These are phyloP conservation scores for Balansia obtecta DNA, from an alignment of 2,329 filamentous ascomycete species.

Conservation along the genomic window DNA sequence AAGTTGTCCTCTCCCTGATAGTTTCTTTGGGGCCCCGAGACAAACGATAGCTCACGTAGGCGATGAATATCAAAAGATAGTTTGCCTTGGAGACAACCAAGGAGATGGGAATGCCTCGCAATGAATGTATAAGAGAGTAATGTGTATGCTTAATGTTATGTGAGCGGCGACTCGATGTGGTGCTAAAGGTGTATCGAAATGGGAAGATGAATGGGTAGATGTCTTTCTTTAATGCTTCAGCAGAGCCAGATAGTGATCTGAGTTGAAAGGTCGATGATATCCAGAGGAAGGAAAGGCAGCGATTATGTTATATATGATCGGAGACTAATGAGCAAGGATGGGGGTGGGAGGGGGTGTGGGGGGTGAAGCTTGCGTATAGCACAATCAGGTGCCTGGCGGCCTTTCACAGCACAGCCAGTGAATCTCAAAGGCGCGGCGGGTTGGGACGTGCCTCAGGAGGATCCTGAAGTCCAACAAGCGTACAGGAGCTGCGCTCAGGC, in stretches of 20 bases:
- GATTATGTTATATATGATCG: slow-evolving; percentile 10
- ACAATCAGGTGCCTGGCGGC: neutral
- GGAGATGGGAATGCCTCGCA: too few relatives aligned
- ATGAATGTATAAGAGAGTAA: neutral
- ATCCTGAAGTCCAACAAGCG: slow-evolving; percentile 6
- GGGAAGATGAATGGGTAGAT: neutral
- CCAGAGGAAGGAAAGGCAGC: slow-evolving; percentile 3
- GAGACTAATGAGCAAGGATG: too few relatives aligned
- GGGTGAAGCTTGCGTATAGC: slow-evolving; percentile 1
- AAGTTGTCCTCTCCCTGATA: too few relatives aligned
- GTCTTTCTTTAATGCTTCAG: slow-evolving; percentile 1
- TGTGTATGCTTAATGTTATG: neutral
- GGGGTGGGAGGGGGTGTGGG: too few relatives aligned
- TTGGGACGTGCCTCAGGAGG: slow-evolving; percentile 6
- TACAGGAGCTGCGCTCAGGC: slow-evolving; percentile 10
- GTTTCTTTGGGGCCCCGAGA: too few relatives aligned
- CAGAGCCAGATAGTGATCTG: neutral
- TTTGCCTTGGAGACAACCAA: neutral
- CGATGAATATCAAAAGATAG: neutral
- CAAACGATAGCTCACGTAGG: too few relatives aligned
- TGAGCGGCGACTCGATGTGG: neutral
- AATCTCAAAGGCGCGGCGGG: neutral
- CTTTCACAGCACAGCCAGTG: neutral
- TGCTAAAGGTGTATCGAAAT: neutral
- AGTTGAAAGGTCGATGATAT: slow-evolving; percentile 5